Evolutionary conservation across 345 rosid genomes (phyloP).

Genomic region (Citrus sinensis): DVS_A1.0 CM039163.1:50504501-50505000

Average conservation of each 20-base stretch:
- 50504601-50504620: neutral
- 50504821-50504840: neutral
- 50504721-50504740: neutral
- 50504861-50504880: neutral
- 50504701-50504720: neutral
- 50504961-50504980: constrained; percentile 92
- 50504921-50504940: constrained; percentile 92
- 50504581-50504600: neutral
- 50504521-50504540: neutral
- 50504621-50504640: neutral
- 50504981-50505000: constrained; percentile 95
- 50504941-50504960: constrained; percentile 98
- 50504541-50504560: neutral
- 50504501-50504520: neutral
- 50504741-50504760: neutral
- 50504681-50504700: neutral
- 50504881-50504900: constrained; percentile 40
- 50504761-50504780: neutral
- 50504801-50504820: neutral
- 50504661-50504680: neutral
- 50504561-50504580: neutral
- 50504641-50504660: neutral
- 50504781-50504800: neutral
- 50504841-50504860: neutral
- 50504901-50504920: constrained; percentile 56